Percentiles rank a stretch among this genome's conserved stretches.
Conservation (phyloP, 805 yeast species). For the Saccharomycopsis sp. region DNA sequence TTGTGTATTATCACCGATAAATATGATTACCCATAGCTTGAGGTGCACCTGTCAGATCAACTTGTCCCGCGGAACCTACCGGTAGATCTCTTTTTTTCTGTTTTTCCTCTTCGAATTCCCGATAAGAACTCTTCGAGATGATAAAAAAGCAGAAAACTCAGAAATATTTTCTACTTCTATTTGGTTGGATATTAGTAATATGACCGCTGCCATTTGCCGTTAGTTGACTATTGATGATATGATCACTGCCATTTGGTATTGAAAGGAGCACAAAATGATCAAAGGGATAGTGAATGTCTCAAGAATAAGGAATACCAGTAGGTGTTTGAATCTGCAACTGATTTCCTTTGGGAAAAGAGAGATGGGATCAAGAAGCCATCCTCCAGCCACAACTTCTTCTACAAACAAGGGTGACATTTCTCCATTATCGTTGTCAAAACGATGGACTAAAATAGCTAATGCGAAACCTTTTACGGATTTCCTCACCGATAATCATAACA, state of each 20-base stretch:
- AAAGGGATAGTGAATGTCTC: background rate
- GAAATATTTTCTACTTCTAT: background rate
- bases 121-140: background rate
- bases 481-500: conserved; percentile 37
- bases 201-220: background rate
- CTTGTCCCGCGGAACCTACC: background rate
- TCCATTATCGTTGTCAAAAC: background rate
- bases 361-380: background rate
- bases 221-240: too few relatives aligned
- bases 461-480: conserved; percentile 35
- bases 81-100: background rate
- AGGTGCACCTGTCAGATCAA: background rate
- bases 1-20: too few relatives aligned
- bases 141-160: background rate
- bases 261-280: background rate
- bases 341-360: background rate
- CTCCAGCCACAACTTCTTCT: background rate
- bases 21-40: too few relatives aligned
- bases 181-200: background rate
- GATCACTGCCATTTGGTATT: background rate
- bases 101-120: background rate
- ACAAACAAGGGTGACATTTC: background rate
- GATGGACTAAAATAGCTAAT: conserved; percentile 12
- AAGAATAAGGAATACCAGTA: background rate
- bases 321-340: background rate